These are phyloP conservation scores for Hyphopichia homilentoma DNA, from an alignment of 805 yeast species.

Conservation along the genomic window DNA sequence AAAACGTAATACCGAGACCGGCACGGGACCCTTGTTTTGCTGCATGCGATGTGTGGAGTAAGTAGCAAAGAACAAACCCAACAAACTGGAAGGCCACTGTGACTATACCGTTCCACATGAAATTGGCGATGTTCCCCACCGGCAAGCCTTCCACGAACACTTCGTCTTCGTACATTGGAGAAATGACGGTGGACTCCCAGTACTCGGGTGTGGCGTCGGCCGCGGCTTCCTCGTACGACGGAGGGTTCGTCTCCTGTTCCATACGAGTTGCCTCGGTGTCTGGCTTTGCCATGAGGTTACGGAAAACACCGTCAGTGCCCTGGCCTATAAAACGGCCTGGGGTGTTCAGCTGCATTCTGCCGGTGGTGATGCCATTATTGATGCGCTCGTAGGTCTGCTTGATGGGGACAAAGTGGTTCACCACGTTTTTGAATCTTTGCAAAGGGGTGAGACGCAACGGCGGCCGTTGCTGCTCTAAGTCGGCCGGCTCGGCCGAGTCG, in stretches of 20 bases:
- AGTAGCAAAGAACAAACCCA: conserved; percentile 86
- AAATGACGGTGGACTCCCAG: conserved; percentile 86
- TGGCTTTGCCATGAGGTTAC: conserved; percentile 89
- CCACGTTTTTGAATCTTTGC: conserved; percentile 28
- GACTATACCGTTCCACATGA: conserved; percentile 85
- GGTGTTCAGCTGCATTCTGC: conserved; percentile 38
- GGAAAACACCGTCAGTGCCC: conserved; percentile 84
- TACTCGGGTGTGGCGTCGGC: conserved; percentile 94
- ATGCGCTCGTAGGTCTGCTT: conserved; percentile 41
- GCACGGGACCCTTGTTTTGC: conserved; percentile 93
- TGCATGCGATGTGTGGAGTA: conserved; percentile 94
- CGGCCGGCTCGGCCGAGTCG: conserved; percentile 6
- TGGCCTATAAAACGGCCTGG: conserved; percentile 45
- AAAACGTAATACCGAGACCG: conserved; percentile 82
- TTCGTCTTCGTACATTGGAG: conserved; percentile 81
- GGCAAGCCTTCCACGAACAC: conserved; percentile 93
- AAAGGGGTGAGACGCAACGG: conserved; percentile 19
- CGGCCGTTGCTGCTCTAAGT: conserved; percentile 27
- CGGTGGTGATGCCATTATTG: conserved; percentile 38
- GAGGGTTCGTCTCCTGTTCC: conserved; percentile 57
- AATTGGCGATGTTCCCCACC: conserved; percentile 86
- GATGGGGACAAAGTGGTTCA: conserved; percentile 33
- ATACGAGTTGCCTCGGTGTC: conserved; percentile 40
- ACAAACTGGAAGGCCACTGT: conserved; percentile 90
- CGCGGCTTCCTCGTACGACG: conserved; percentile 92